These are phyloP conservation scores for Cucumis melo DNA, from an alignment of 306 rosid species.

Conservation along the genomic window DNA sequence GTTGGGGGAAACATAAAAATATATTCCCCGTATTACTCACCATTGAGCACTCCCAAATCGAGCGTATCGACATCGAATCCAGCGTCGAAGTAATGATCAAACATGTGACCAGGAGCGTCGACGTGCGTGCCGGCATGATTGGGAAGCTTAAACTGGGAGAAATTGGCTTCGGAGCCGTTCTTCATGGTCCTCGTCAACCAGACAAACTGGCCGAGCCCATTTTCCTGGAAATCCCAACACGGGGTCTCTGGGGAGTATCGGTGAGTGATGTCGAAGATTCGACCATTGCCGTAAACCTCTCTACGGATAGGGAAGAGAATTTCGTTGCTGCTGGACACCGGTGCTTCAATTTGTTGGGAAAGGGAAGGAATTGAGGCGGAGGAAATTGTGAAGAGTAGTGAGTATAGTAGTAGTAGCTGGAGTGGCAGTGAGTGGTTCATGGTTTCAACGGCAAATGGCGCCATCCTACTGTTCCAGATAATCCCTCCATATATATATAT, in stretches of 20 bases:
- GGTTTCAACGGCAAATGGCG: not conserved
- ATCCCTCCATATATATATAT: too few relatives aligned
- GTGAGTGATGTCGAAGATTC: constrained; percentile 61
- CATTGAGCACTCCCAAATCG: constrained; percentile 60
- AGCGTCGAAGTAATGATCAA: constrained; percentile 65
- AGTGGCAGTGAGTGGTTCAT: constrained; percentile 16
- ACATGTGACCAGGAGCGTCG: constrained; percentile 69
- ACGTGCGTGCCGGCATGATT: constrained; percentile 82
- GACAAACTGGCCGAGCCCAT: constrained; percentile 49
- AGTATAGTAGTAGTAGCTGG: constrained; percentile 20
- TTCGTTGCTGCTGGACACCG: constrained; percentile 5
- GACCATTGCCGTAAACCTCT: constrained; percentile 57
- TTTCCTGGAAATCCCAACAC: constrained; percentile 31
- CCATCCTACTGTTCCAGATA: not conserved
- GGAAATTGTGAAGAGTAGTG: constrained; percentile 9
- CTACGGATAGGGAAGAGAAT: constrained; percentile 47
- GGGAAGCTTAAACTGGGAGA: constrained; percentile 45
- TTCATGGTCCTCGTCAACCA: constrained; percentile 68
- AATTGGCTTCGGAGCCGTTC: constrained; percentile 63
- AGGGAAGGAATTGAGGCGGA: constrained; percentile 32
- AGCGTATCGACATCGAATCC: constrained; percentile 80
- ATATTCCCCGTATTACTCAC: constrained; percentile 10
- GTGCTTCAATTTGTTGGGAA: constrained; percentile 11
- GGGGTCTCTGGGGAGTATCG: constrained; percentile 40
- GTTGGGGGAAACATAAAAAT: too few relatives aligned